Conservation (phyloP, 2,329 filamentous ascomycete species). For the Fusarium sp. region DNA sequence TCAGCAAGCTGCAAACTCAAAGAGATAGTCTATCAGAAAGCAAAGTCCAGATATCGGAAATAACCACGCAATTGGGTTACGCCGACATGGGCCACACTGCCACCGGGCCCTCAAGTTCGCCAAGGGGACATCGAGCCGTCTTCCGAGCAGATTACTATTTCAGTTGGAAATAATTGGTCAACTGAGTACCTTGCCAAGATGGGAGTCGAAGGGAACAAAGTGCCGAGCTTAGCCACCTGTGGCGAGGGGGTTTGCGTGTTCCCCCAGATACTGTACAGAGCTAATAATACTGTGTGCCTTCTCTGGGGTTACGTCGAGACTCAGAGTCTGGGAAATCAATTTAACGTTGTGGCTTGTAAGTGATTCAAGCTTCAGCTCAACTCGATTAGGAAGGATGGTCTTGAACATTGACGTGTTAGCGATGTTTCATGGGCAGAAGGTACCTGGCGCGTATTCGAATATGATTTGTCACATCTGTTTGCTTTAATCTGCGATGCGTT, state of each 20-base stretch:
- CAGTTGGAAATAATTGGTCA: slow-evolving; percentile 17
- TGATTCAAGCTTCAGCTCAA: slow-evolving; percentile 23
- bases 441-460: background rate
- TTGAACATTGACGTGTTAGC: slow-evolving; percentile 23
- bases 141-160: slow-evolving; percentile 20
- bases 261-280: background rate
- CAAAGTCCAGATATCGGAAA: background rate
- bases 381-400: slow-evolving; percentile 26
- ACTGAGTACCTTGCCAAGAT: slow-evolving; percentile 13
- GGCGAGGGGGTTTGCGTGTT: slow-evolving; percentile 48
- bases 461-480: slow-evolving; percentile 26
- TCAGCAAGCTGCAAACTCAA: slow-evolving; percentile 7
- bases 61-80: slow-evolving; percentile 10
- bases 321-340: slow-evolving; percentile 12
- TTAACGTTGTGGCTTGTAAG: slow-evolving; percentile 40
- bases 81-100: slow-evolving; percentile 17
- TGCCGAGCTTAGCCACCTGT: slow-evolving; percentile 45
- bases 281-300: slow-evolving; percentile 8
- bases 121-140: slow-evolving; percentile 36
- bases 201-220: slow-evolving; percentile 12
- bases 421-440: slow-evolving; percentile 30
- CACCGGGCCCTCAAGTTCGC: slow-evolving; percentile 2
- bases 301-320: slow-evolving; percentile 11
- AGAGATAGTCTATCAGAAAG: background rate
- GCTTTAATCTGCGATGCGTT: slow-evolving; percentile 35